These are phyloP conservation scores for Filobasidium wieringae DNA, from an alignment of 768 basidiomycete species.

Conservation along the genomic window DNA sequence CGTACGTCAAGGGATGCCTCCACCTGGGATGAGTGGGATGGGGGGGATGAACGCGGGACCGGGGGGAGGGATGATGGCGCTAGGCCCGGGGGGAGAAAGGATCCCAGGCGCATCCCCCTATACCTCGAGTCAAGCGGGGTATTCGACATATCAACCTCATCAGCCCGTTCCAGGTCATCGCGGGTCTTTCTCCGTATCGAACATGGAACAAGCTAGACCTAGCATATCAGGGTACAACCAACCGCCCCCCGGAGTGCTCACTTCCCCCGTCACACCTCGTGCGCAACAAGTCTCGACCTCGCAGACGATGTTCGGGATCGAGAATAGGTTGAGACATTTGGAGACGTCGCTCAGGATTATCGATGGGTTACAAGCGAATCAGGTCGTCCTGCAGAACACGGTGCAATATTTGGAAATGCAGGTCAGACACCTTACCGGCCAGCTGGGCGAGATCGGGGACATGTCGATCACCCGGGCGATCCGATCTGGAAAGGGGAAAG, in stretches of 20 bases:
- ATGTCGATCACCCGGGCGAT: background rate
- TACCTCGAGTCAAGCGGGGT: too few species aligned
- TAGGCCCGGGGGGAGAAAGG: too few species aligned
- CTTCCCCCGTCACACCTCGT: background rate
- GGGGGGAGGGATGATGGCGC: too few species aligned
- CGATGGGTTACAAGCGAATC: conserved; percentile 1
- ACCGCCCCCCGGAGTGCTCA: background rate
- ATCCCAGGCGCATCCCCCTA: too few species aligned
- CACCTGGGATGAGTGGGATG: too few species aligned
- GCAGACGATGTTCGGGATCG: background rate
- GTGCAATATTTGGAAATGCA: conserved; percentile 10
- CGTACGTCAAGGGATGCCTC: background rate
- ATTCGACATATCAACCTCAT: too few species aligned
- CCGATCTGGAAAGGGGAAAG: background rate
- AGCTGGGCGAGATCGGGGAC: background rate
- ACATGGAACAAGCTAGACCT: too few species aligned
- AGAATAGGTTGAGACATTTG: conserved; percentile 5
- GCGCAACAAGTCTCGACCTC: background rate
- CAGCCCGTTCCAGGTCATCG: too few species aligned
- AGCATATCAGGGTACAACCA: too few species aligned
- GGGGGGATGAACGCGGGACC: too few species aligned
- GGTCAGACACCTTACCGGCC: conserved; percentile 1
- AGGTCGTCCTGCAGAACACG: conserved; percentile 1
- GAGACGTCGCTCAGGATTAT: background rate
- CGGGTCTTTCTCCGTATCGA: too few species aligned